Evolutionary conservation across 2,329 filamentous ascomycete species (phyloP), one percentile per base, ranked within the genome.

Genomic region (Nemania sp.): DNA sequence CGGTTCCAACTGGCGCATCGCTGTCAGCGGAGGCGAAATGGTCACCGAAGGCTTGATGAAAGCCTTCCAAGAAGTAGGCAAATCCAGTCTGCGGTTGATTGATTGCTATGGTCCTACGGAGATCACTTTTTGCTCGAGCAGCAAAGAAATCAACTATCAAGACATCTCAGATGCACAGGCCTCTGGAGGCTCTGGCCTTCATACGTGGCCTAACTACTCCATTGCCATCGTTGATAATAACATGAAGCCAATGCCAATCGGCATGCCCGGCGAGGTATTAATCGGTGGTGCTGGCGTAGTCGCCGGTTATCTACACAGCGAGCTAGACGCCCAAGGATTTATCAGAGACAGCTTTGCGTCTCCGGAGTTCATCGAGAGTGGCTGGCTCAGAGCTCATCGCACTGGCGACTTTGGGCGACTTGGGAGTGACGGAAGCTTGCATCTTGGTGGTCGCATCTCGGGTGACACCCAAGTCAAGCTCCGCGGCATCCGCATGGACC

Each of bases 281-380:
- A 63, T 76, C 3, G 71, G 75, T 1, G 77, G 77, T 4, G 65
- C 72, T 1, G 74, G 77, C 41, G 70, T 79, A 6, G 62, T 69
- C 2, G 42, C 51, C 1, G 76, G 75, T 3, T 80, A 79, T 57
- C 59, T 78, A 11, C 64, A 69, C 36, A 59, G 64, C 1, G 60
- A 69, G 3, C 59, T 60, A 5, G 42, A 48, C 20, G 59, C 60
- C 1, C 33, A 26, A 9, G 33, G 41, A 1, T 49, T 49, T 12
- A 20, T 28, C 34, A 26, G 17, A 20, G 37, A 22, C 59, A 64
- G 41, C 44, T 64, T 28, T n/a, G 47, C 39, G 6, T 20, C 17
- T 14, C 2, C 5, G 12, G 3, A 28, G 11, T 36, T 22, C 15
- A 2, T 3, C 2, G 12, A n/a, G 3, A 4, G 20, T 3, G 37